Base-by-base conservation (phyloP, 345 rosid genomes). In the Salix exigua region DNA sequence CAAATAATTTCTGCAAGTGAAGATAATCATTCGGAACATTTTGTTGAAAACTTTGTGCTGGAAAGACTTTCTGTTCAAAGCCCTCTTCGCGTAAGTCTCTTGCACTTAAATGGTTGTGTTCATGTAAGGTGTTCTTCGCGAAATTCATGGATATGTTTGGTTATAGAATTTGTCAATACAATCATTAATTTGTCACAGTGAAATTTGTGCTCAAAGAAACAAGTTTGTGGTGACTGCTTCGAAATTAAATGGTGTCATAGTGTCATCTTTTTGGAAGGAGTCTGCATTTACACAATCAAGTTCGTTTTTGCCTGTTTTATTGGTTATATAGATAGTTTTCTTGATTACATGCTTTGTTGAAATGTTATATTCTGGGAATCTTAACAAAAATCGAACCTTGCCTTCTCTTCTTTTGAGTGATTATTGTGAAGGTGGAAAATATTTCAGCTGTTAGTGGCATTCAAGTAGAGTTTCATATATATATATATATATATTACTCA, bases 21-120 rank as follows among this genome's bases (percentile, higher is more conserved):
- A 80, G 91, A 87, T 84, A 73, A 75, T 70, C 82, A 80, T 68
- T 58, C 84, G 72, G 97, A 94, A 80, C 88, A 91, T 68, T 94
- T 94, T 81, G 98, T 94, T 73, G 97, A 92, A 85, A 94, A 92
- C 82, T 91, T 91, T 79, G 94, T 94, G 82, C 79, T 94, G 89
- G 99, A 95, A 87, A 90, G 97, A 75, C 97, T 95, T 78, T 90
- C 99, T 82, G 90, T 84, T 70, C 99, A 95, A 81, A 90, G 97
- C 90, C 96, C 99, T 26, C 89, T 95, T 71, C 91, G 94, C 86
- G 97, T 95, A 90, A 81, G 87, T 68, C 50, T 71, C 42, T 74
- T 69, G 10, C 10, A 35, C 42, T 7, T 58, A 42, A 13, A 46
- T 46, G 50, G 4, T 4, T 40, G 28, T 18, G 66, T 60, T 38